These are phyloP conservation scores for Dentipellis fragilis DNA, from an alignment of 768 basidiomycete species.

Conservation along the genomic window DNA sequence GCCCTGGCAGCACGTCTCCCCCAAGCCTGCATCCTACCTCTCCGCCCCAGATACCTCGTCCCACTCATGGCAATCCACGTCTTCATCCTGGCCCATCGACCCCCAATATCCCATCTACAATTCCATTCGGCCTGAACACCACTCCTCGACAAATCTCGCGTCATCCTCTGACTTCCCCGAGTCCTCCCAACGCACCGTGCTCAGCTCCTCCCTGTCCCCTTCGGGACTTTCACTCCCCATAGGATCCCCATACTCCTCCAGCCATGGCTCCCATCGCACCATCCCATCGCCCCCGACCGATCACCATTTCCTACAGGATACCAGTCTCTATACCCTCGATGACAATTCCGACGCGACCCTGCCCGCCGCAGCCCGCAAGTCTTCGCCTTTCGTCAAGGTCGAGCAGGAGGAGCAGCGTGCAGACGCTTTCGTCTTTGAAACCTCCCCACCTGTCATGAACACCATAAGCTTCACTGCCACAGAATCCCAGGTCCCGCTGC, in stretches of 20 bases:
- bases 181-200: slow-evolving; percentile 1
- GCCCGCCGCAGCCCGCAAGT: neutral
- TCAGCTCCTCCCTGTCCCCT: neutral
- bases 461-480: slow-evolving; percentile 3
- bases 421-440: slow-evolving; percentile 12
- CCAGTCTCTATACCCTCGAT: slow-evolving; percentile 1
- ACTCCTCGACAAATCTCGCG: slow-evolving; percentile 1
- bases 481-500: slow-evolving; percentile 44
- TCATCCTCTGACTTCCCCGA: slow-evolving; percentile 4
- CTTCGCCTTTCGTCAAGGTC: slow-evolving; percentile 7
- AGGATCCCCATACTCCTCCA: neutral
- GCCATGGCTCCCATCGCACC: neutral
- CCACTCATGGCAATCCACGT: slow-evolving; percentile 4
- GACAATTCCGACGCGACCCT: neutral
- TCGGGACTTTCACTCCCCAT: neutral
- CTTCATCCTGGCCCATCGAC: slow-evolving; percentile 13
- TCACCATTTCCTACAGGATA: neutral
- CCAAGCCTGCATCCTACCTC: neutral
- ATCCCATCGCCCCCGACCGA: neutral
- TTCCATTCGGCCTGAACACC: slow-evolving; percentile 7
- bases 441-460: slow-evolving; percentile 9
- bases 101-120: slow-evolving; percentile 12
- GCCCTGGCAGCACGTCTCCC: neutral
- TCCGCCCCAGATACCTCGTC: slow-evolving; percentile 8
- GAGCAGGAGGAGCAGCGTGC: slow-evolving; percentile 9